A percentile compares a stretch with the other conserved stretches of the same genome.
phyloP scores from a whole-genome alignment of 495 filamentous ascomycete genomes.

The Neurospora pannonica region DNA sequence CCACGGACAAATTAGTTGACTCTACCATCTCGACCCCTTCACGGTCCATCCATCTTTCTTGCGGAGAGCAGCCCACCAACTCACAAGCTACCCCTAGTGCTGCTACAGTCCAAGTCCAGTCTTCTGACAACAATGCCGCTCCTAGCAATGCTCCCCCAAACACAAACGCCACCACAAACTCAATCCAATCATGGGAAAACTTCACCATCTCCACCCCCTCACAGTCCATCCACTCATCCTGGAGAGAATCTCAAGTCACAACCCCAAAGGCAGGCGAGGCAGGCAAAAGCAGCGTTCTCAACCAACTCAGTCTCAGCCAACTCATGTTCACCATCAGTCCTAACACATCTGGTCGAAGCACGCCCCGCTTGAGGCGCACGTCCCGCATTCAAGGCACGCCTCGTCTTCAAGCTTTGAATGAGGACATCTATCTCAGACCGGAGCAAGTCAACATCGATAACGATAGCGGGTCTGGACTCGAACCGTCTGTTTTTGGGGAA shows the following conservation, averaged over 20 bases:
- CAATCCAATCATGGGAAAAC: background rate
- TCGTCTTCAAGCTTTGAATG: background rate
- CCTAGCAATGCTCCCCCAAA: background rate
- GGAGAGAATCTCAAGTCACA: background rate
- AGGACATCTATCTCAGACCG: background rate
- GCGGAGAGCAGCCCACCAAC: background rate
- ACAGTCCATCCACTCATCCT: background rate
- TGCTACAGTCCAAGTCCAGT: background rate
- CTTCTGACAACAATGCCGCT: background rate
- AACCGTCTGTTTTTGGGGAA: background rate
- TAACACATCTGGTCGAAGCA: background rate
- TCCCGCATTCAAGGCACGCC: background rate
- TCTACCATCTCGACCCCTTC: background rate
- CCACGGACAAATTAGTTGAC: no score
- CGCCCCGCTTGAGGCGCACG: background rate
- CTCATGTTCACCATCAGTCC: background rate
- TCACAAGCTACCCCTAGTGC: background rate
- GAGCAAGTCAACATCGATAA: background rate
- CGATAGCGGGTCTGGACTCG: background rate
- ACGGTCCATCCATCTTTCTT: background rate
- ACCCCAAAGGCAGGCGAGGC: background rate
- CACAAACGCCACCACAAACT: background rate
- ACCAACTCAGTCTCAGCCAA: background rate
- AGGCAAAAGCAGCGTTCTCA: no score
- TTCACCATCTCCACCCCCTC: background rate